Percentiles rank a stretch among this genome's conserved stretches.
These are phyloP conservation scores for Saturnispora zaruensis DNA, from an alignment of 805 yeast genomes.

Conservation along the genomic window DNA sequence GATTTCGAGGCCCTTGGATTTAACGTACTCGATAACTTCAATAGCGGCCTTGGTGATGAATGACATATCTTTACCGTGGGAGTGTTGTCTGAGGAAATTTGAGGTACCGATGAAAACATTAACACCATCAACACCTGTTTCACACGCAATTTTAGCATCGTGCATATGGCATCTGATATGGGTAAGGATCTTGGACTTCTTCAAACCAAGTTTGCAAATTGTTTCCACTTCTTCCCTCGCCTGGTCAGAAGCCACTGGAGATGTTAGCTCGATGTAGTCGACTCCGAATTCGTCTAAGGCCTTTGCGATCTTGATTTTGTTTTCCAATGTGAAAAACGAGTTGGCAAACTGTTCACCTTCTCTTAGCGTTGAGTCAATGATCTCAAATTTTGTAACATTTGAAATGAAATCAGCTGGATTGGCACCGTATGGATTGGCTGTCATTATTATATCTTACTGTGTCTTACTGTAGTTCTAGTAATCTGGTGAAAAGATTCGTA, in stretches of 20 bases:
- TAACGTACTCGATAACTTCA: slow-evolving; percentile 52
- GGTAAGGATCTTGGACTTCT: slow-evolving; percentile 45
- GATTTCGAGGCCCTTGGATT: slow-evolving; percentile 51
- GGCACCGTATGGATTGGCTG: slow-evolving; percentile 48
- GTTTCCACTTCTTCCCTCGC: slow-evolving; percentile 50
- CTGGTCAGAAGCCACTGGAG: slow-evolving; percentile 54
- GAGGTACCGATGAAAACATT: slow-evolving; percentile 56
- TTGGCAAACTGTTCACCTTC: slow-evolving; percentile 60
- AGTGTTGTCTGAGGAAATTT: slow-evolving; percentile 45
- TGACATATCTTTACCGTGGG: slow-evolving; percentile 56
- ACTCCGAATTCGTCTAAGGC: slow-evolving; percentile 55
- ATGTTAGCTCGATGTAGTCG: slow-evolving; percentile 51
- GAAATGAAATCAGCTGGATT: slow-evolving; percentile 50
- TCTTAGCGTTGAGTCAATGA: slow-evolving; percentile 51
- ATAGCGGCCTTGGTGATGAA: slow-evolving; percentile 48
- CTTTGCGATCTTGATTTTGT: slow-evolving; percentile 49
- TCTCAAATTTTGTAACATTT: slow-evolving; percentile 43
- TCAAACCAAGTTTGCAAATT: slow-evolving; percentile 49
- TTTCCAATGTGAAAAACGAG: slow-evolving; percentile 50
- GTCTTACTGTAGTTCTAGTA: neutral
- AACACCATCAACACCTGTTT: slow-evolving; percentile 57
- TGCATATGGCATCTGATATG: slow-evolving; percentile 57
- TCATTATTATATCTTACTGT: neutral
- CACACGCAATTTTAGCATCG: slow-evolving; percentile 52
- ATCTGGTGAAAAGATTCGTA: neutral